A percentile compares a stretch with the other conserved stretches of the same genome.
Evolutionary conservation across 2,329 filamentous ascomycete genomes (phyloP).

Genomic region (Aspergillus sp.): DNA sequence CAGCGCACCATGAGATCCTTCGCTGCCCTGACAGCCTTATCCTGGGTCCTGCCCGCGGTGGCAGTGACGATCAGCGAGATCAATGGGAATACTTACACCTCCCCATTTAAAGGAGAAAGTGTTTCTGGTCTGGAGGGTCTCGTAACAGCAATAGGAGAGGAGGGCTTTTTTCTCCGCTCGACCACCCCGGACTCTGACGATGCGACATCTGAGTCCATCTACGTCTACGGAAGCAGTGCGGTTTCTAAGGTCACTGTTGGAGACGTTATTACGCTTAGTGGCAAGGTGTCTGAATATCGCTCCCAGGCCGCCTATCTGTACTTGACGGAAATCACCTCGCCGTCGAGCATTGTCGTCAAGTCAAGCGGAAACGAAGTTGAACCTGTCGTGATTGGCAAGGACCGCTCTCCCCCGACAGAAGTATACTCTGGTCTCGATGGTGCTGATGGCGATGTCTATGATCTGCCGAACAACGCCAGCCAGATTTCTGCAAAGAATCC

Average conservation of each 20-base stretch:
- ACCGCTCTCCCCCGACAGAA: conserved; percentile 59
- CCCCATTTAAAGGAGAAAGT: conserved; percentile 56
- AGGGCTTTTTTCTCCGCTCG: conserved; percentile 66
- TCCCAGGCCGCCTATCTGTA: conserved; percentile 59
- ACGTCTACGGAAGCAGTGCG: conserved; percentile 59
- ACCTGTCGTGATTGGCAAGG: conserved; percentile 61
- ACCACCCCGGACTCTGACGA: conserved; percentile 56
- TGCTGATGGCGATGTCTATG: conserved; percentile 66
- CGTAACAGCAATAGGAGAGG: conserved; percentile 62
- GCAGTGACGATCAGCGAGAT: conserved; percentile 60
- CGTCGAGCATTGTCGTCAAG: conserved; percentile 54
- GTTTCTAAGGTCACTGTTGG: conserved; percentile 58
- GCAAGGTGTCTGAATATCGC: conserved; percentile 61
- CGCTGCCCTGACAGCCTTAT: background rate
- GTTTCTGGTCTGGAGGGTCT: conserved; percentile 63
- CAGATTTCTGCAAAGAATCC: conserved; percentile 62
- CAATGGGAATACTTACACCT: conserved; percentile 66
- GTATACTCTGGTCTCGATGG: conserved; percentile 62
- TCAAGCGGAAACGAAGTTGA: conserved; percentile 56
- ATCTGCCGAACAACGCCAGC: conserved; percentile 61
- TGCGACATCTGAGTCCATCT: conserved; percentile 64
- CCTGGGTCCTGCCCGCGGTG: conserved; percentile 5
- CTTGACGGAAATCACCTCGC: conserved; percentile 62
- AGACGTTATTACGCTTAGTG: conserved; percentile 62
- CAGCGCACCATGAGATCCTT: conserved; percentile 9